Evolutionary conservation across 2,329 filamentous ascomycete species (phyloP).

Genomic region (Penicillium rolfsii): DNA sequence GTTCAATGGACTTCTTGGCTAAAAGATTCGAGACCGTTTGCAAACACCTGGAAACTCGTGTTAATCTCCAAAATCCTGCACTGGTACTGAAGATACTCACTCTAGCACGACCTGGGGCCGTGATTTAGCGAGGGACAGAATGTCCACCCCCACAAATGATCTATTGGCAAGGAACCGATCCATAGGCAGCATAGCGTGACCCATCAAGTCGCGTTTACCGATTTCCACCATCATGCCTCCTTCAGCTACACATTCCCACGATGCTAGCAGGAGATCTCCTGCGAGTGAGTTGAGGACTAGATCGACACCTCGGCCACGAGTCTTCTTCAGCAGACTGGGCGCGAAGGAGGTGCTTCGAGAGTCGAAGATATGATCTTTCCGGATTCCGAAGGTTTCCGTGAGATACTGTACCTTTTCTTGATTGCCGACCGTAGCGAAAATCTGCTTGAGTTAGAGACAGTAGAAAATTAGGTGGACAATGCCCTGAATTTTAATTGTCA

Average conservation of each 20-base stretch:
- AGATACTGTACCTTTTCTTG: slow-evolving; percentile 26
- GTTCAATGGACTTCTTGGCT: slow-evolving; percentile 7
- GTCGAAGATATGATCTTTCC: slow-evolving; percentile 25
- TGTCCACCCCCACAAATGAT: slow-evolving; percentile 29
- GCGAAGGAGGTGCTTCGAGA: slow-evolving; percentile 24
- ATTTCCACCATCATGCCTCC: slow-evolving; percentile 31
- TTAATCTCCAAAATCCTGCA: not conserved
- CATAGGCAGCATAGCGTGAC: slow-evolving; percentile 29
- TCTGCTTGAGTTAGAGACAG: slow-evolving; percentile 5
- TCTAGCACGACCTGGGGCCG: slow-evolving; percentile 4
- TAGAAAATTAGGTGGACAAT: not conserved
- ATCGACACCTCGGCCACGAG: slow-evolving; percentile 24
- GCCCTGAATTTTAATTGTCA: not conserved
- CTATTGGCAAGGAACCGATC: slow-evolving; percentile 28
- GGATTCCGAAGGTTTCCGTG: slow-evolving; percentile 20
- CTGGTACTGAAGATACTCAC: not conserved
- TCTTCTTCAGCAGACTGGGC: slow-evolving; percentile 14
- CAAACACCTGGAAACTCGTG: not conserved
- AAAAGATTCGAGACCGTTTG: not conserved
- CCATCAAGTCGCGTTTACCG: slow-evolving; percentile 30
- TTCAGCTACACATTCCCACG: slow-evolving; percentile 34
- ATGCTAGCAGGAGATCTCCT: slow-evolving; percentile 28
- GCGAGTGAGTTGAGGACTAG: slow-evolving; percentile 30
- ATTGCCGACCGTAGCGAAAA: slow-evolving; percentile 24
- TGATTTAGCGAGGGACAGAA: slow-evolving; percentile 22